Percentiles rank a stretch among this genome's conserved stretches.
Evolutionary conservation across 768 basidiomycete species (phyloP).

Genomic region (Myochromella boudieri): DNA sequence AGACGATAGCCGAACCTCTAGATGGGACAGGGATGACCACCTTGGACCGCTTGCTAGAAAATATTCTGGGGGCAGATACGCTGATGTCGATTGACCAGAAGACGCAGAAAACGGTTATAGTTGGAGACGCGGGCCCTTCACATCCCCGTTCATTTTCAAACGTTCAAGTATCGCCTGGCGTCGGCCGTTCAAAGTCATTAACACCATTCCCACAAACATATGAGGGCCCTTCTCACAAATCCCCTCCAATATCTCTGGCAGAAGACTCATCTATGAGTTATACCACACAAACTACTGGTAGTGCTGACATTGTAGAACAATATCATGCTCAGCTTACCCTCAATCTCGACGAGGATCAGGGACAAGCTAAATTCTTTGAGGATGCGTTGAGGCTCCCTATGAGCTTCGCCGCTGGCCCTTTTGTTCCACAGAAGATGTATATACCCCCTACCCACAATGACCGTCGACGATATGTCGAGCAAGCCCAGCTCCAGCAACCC

Average conservation of each 20-base stretch:
- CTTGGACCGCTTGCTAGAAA: no score
- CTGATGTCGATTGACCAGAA: no score
- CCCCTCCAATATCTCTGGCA: background rate
- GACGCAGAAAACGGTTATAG: no score
- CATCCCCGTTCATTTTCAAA: background rate
- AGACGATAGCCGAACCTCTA: background rate
- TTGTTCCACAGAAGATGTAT: slow-evolving; percentile 72
- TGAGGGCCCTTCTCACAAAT: slow-evolving; percentile 5
- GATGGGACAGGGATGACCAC: no score
- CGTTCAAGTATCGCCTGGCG: background rate
- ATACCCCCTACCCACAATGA: slow-evolving; percentile 78
- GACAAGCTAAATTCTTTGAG: slow-evolving; percentile 45
- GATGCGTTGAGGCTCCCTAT: slow-evolving; percentile 37
- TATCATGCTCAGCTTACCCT: no score
- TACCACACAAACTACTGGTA: no score
- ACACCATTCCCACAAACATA: slow-evolving; percentile 6
- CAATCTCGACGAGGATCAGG: slow-evolving; percentile 38
- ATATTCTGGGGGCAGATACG: no score
- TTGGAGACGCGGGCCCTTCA: no score
- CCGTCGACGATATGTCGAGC: slow-evolving; percentile 72
- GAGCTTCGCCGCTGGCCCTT: slow-evolving; percentile 37
- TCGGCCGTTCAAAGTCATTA: slow-evolving; percentile 8
- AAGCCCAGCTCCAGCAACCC: slow-evolving; percentile 61
- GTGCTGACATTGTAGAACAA: background rate
- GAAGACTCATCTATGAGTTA: slow-evolving; percentile 6